Evolutionary conservation across 306 rosid genomes (phyloP), one percentile per base, ranked within the genome.

Genomic region (Hippophae rhamnoides): DNA sequence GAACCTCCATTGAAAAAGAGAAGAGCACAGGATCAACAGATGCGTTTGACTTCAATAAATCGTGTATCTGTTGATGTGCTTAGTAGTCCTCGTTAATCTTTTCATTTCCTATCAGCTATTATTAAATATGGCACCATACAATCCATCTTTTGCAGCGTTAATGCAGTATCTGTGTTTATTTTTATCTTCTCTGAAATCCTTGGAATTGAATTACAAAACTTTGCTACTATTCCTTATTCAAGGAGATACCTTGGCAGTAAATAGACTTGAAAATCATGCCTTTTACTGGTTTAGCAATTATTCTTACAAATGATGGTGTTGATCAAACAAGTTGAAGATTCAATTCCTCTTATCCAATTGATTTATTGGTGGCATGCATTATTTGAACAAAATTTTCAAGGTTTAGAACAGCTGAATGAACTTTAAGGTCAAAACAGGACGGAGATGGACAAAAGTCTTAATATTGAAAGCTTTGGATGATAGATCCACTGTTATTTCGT

Each of bases 11-110:
- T 75, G 13, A 84, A 84, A 69, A 75, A 82, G 77, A 77, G 79
- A 66, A 75, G 85, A 70, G 67, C 61, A 62, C 85, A 87, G 75
- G 84, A 83, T 47, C 95, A 84, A 74, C 86, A 66, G 64, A 79
- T 79, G 81, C 78, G 78, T 12, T 60, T 81, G 78, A 82, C 79
- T 45, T 70, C 77, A 9, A 9, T 82, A 6, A 79, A 73, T 68
- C 69, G 76, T 59, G 62, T 84, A 52, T 69, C 89, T 52, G 69
- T 79, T 52, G 79, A 80, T 69, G 73, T 69, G 68, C 74, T 72
- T 43, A 72, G 71, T 42, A 84, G 85, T 74, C 82, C 85, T 69
- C 86, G 69, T 75, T 84, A 84, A 61, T 64, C 47, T 66, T 68
- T 62, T 59, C 7, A 65, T 69, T 67, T 72, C 79, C 61, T 70